Evolutionary conservation across 768 basidiomycete genomes (phyloP).

Genomic region (Pilatotrama ljubarskyi): DNA sequence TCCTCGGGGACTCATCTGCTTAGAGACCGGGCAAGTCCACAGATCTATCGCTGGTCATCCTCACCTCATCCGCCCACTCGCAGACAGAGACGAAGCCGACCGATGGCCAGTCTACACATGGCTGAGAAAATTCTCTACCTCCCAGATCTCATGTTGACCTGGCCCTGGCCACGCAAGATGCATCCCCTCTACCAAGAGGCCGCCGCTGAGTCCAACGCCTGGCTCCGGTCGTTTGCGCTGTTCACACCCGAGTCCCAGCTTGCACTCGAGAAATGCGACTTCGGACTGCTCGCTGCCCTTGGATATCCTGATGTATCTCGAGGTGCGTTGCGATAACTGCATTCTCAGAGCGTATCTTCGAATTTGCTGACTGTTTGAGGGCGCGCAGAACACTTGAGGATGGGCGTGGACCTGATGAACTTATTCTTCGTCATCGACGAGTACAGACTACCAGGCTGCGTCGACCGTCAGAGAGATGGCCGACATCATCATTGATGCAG

Average conservation of each 20-base stretch:
- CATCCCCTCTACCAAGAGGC: slow-evolving; percentile 31
- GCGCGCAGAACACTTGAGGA: slow-evolving; percentile 9
- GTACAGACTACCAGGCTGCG: slow-evolving; percentile 21
- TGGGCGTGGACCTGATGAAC: slow-evolving; percentile 29
- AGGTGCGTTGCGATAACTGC: neutral
- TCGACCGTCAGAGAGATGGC: slow-evolving; percentile 11
- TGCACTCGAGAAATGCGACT: slow-evolving; percentile 31
- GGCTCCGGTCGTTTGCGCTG: slow-evolving; percentile 29
- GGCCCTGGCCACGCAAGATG: slow-evolving; percentile 33
- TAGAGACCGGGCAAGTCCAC: too few relatives aligned
- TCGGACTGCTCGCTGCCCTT: slow-evolving; percentile 20
- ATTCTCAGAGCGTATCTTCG: neutral
- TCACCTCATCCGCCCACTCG: too few relatives aligned
- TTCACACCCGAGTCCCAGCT: slow-evolving; percentile 29
- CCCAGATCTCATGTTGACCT: slow-evolving; percentile 30
- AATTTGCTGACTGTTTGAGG: neutral
- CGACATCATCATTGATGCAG: slow-evolving; percentile 28
- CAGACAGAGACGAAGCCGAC: too few relatives aligned
- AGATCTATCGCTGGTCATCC: too few relatives aligned
- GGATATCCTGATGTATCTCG: slow-evolving; percentile 3
- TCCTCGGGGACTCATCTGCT: too few relatives aligned
- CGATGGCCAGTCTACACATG: too few relatives aligned
- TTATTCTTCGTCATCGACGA: slow-evolving; percentile 33
- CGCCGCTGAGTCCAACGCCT: slow-evolving; percentile 29
- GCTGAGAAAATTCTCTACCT: slow-evolving; percentile 5